Evolutionary conservation across 73 alveolate genomes (phyloP), one percentile per base, ranked within the genome.

Genomic region (Tetrahymena borealis): DNA sequence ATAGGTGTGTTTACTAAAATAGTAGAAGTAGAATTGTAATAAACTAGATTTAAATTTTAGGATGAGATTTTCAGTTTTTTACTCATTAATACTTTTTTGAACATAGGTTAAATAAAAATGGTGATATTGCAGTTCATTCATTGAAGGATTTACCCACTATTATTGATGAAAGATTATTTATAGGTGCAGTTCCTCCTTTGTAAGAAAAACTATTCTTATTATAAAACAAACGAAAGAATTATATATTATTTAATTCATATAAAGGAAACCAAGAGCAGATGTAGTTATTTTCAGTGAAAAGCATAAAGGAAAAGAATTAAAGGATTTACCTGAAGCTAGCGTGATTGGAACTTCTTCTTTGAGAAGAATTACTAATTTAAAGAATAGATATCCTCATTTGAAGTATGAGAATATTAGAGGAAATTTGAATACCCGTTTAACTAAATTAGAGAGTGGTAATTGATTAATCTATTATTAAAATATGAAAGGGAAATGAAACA

Each of bases 61-160:
- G 10, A 60, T 20, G 37, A 18, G 32, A 2, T 5, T 60, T n/a
- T n/a, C n/a, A n/a, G 20, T n/a, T 60, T 60, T 24, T 2, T 24
- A 60, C 28, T 60, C 28, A 0, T 60, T 3, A 60, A 6, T 60
- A 24, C 36, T 24, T 15, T 1, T 37, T 2, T 20, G 24, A 92
- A 60, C 15, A 92, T 36, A 92, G 95, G 79, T 78, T 96, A 24
- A 92, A 94, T 12, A 60, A 91, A 38, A 92, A 90, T 33, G 96
- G 95, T 13, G 96, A 96, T 78, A 91, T 96, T 18, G 98, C 96
- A 10, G 97, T 95, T 31, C 98, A 96, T 92, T 91, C 97, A 3
- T 40, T 96, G 78, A 96, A 96, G 92, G 98, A 95, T 39, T 78
- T 96, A 93, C 98, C 98, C 2, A 96, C 98, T 12, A 32, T 91